Base-by-base conservation (phyloP, 805 yeast genomes). In the Scheffersomyces amazonensis region DNA sequence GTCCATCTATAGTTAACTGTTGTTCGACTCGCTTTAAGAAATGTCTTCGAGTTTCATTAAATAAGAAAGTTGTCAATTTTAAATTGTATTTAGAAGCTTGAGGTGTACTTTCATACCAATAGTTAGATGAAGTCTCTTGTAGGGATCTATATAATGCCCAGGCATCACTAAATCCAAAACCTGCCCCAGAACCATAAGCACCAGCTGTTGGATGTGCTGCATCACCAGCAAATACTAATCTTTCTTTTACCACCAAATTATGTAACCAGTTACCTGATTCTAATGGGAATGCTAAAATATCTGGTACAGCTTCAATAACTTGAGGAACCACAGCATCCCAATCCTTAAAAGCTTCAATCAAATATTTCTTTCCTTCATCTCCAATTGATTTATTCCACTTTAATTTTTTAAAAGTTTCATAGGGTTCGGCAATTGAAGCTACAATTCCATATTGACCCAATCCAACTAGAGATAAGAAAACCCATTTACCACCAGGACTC, bases 171-270 rank as follows among this genome's bases (percentile, higher is more conserved):
- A 21, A 37, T 10, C 36, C 40, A 32, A 37, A 37, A 3, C 35
- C 30, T 13, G 40, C 21, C 8, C 40, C 40, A 8, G 40, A 21
- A 9, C 40, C 40, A 27, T 37, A 37, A 5, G 35, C 35, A 16
- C 40, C 40, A 22, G 40, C 24, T 16, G 40, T 37, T 7, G 40
- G 40, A 32, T 37, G 40, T 16, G 35, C 40, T 21, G 40, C 40
- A 32, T 37, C 40, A 5, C 40, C 40, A 3, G 23, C 20, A 11
- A 37, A 32, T 18, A 18, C 40, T 3, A 37, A 11, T 18, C 22
- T 37, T 18, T 32, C 36, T 12, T 31, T 24, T 3, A 32, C n/a
- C 4, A 23, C 23, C 21, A 37, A 20, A 24, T 37, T 18, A 25
- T 16, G n/a, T 10, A 37, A 17, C 40, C 40, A 37, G 4, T 27